Base-by-base conservation (phyloP, 2,329 filamentous ascomycete species). In the Herpotrichia juniperi region DNA sequence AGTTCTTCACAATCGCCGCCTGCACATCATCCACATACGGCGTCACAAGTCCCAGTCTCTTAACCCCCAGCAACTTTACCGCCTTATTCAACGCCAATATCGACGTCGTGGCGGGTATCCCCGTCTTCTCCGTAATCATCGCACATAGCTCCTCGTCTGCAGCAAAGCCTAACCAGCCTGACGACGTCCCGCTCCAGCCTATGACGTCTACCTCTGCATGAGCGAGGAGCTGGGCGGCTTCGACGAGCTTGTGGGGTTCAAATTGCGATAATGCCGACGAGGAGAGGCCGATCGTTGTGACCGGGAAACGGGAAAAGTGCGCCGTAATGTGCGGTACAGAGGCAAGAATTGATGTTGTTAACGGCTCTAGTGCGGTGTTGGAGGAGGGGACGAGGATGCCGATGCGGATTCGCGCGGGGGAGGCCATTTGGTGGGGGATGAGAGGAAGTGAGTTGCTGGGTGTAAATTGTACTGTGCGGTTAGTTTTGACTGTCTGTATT, bases 371-470 rank as follows among this genome's bases (percentile, higher is more conserved):
- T 2, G 71, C 69, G 10, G 76, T 79, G 58, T 79, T 78, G 46
- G 76, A 78, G 32, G 71, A 76, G 14, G 77, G 77, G 22, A 76
- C 72, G 24, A 79, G 71, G 42, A 79, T 69, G 43, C 75, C 77
- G 25, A 79, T 48, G 22, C 53, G 51, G 11, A 57, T 47, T 11
- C 49, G 28, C 10, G 30, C 17, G 31, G 50, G 16, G 12, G 16
- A 11, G 24, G 50, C 24, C 45, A 50, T 48, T 44, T 11, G 37
- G 26, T 45, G 8, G 8, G n/a, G 34, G n/a, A n/a, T n/a, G n/a
- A n/a, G n/a, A n/a, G n/a, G n/a, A n/a, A n/a, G n/a, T n/a, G n/a
- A n/a, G n/a, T n/a, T n/a, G n/a, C n/a, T n/a, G 26, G 26, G 26
- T 28, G 26, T 28, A 28, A 28, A 12, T 28, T 28, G 26, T 28